Base-by-base conservation (phyloP, 495 filamentous ascomycete species). In the Aspergillus sparsus region DNA sequence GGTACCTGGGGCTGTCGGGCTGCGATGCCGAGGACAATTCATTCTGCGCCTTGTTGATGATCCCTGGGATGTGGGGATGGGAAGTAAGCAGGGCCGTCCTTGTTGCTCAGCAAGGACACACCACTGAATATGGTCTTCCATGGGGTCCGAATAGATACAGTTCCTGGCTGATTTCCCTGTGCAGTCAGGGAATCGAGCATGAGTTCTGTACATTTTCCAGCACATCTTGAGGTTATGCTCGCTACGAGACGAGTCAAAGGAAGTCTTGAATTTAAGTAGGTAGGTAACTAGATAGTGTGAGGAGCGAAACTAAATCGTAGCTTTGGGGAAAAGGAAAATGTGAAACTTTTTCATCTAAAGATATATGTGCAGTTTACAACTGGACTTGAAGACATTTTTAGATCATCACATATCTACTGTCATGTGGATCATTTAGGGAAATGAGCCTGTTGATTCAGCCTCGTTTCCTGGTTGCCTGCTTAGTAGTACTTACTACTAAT, bases 151-250 rank as follows among this genome's bases (percentile, higher is more conserved):
- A 21, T 41, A 27, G 9, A 51, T 7, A 21, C 34, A 51, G 47
- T 55, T 55, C 2, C 9, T 16, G 10, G 15, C 5, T n/a, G 36
- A 21, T 42, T 42, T 55, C 6, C 35, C 15, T 12, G 16, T 58
- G 56, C 55, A 57, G 55, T 37, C 32, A 13, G 42, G 42, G 45
- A 57, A 57, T 18, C 45, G 21, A 13, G 42, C 16, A 6, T 7
- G n/a, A 12, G 55, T 57, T 39, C 49, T 49, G 41, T 33, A 33
- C 21, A 57, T 57, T 6, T 27, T 10, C 55, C 44, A 57, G 34
- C 55, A 57, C 44, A 49, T 49, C 34, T 35, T 47, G 21, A 3
- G 21, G 21, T 27, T 27, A 27, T 27, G 3, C 21, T 27, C 3
- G 21, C 21, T 27, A 1, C 3, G 3, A 27, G 21, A 27, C 21